phyloP scores from a whole-genome alignment of 1,284 basidiomycete genomes.

The Cryptococcus sp. region DNA sequence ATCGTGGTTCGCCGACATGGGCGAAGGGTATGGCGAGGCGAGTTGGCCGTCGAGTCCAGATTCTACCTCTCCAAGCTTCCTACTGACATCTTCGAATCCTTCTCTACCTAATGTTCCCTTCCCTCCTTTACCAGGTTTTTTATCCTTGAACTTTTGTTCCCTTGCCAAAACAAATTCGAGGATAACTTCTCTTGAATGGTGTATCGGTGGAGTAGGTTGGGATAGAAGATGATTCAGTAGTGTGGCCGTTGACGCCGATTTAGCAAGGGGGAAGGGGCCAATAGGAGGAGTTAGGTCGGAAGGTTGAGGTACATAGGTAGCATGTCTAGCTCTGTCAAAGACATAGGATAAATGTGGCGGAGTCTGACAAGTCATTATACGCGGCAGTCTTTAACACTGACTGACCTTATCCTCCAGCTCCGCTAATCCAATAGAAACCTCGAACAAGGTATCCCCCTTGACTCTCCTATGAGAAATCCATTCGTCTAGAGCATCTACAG shows the following conservation, averaged over 20 bases:
- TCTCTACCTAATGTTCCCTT: conserved; percentile 42
- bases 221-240: conserved; percentile 35
- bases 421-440: conserved; percentile 33
- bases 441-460: conserved; percentile 41
- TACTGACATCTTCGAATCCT: conserved; percentile 39
- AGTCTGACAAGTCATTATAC: conserved; percentile 14
- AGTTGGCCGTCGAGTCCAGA: conserved; percentile 18
- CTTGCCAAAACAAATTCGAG: conserved; percentile 41
- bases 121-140: conserved; percentile 37
- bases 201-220: conserved; percentile 31
- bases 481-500: conserved; percentile 37
- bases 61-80: conserved; percentile 37
- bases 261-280: conserved; percentile 31
- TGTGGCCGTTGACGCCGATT: conserved; percentile 31
- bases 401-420: conserved; percentile 38
- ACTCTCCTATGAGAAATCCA: conserved; percentile 33
- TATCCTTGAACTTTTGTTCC: conserved; percentile 36
- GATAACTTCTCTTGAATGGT: conserved; percentile 43
- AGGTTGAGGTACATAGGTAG: conserved; percentile 42
- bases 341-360: conserved; percentile 29
- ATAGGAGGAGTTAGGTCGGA: conserved; percentile 38
- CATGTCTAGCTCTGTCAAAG: conserved; percentile 39
- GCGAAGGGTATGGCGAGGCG: conserved; percentile 9
- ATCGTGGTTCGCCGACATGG: conserved; percentile 6
- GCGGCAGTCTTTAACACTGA: not conserved